Base-by-base conservation (phyloP, 176 grass and related monocot genomes). In the Alloteropsis semialata region DNA sequence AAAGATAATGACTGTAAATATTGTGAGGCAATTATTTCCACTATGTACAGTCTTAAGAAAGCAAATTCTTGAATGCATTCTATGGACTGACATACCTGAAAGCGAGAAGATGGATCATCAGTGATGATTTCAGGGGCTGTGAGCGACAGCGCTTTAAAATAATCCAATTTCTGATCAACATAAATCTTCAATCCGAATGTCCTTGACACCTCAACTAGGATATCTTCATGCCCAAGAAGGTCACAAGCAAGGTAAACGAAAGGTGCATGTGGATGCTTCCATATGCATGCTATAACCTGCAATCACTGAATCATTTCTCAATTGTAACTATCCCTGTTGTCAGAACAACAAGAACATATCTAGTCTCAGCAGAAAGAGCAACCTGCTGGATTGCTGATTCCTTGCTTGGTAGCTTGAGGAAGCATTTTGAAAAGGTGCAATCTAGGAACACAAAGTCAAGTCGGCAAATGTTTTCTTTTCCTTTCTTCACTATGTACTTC, bases 241-340 rank as follows among this genome's bases (percentile, higher is more conserved):
- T 89, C 87, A 22, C 82, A 89, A 28, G 77, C 82, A 44, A 89
- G 82, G 75, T 81, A 89, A 44, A 89, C 27, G 15, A 81, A 85
- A 4, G 91, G 89, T 60, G 96, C 90, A 88, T 85, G 60, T 12
- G 89, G 92, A 77, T 93, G 91, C 76, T 98, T 98, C 96, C 96
- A 98, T 85, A 98, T 93, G 85, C 96, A 98, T 65, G 74, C 83
- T 88, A 95, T 93, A 67, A 98, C 89, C 90, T 93, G 84, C 44
- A 93, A 75, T 89, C 71, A 81, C 42, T 87, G 55, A 82, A 72
- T 70, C 53, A 64, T 79, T 81, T 72, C 51, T 82, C 60, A 85
- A 54, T 56, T 49, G 75, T 85, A 63, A 76, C 22, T 45, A 7
- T 50, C 61, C 78, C 37, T 69, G 29, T 76, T 39, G 7, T 32